Base-by-base conservation (phyloP, 345 rosid genomes). In the Excoecaria agallocha region DNA sequence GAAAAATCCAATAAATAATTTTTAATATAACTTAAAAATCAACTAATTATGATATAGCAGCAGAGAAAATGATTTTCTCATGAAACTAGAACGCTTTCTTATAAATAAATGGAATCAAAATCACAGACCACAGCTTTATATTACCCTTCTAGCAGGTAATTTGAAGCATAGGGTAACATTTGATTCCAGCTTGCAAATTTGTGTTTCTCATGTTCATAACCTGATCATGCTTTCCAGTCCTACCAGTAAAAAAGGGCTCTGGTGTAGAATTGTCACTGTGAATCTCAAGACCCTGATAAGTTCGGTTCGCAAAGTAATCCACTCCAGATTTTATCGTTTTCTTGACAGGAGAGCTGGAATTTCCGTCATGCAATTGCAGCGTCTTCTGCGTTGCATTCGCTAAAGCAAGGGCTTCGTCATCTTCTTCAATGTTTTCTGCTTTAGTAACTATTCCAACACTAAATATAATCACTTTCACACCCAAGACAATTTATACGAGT, bases 141-240 rank as follows among this genome's bases (percentile, higher is more conserved):
- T 30, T 30, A 30, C 1, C 30, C 30, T 11, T 49, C 52, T 49
- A 0, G 52, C 52, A 49, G 4, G 52, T 49, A 49, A 8, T 10
- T 2, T 8, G 13, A 49, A 11, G 13, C 52, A 49, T 49, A 49
- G 52, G 3, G 52, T 15, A 46, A 46, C 56, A 24, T 24, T 24
- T 43, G 12, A 67, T 20, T 66, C 55, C 49, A n/a, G 38, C 13
- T 17, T 45, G 38, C 19, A 12, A 45, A 45, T n/a, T 76, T 60
- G 71, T 46, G 50, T n/a, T 58, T 67, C 69, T 80, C 83, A 25
- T 76, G 66, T 12, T 68, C 55, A 41, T 80, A 80, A 61, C 74
- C 77, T 3, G 80, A n/a, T n/a, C n/a, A 72, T 16, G 98, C 99
- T 84, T 91, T 24, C 99, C 99, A 50, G 90, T 87, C 84, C 91